Base-by-base conservation (phyloP, 2,329 filamentous ascomycete genomes). In the Pestalotiopsis sp. region DNA sequence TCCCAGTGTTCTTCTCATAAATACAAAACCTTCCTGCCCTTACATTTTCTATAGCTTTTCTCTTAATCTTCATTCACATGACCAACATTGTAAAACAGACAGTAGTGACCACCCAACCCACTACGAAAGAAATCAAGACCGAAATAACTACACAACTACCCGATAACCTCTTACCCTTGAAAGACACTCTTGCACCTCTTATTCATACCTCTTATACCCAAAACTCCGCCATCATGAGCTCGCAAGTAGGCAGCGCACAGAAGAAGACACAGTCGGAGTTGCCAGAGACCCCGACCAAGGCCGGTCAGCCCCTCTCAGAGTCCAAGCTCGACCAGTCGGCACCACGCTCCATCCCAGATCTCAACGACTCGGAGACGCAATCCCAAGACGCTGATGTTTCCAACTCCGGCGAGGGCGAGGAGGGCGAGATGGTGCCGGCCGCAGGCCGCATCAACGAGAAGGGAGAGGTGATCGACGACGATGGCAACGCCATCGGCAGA, bases 391-490 rank as follows among this genome's bases (percentile, higher is more conserved):
- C 59, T 4, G 59, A 62, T 62, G 41, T 71, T 11, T 69, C 68
- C 2, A 72, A 69, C 59, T 63, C 72, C 9, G 68, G 68, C 17
- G 73, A 73, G 27, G 75, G 74, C 6, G 75, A 75, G 39, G 76
- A 78, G 59, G 77, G 76, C 45, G 77, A 79, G 72, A 77, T 78
- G 76, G 77, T 78, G 39, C 77, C 77, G 20, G 77, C 77, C 13
- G 77, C 77, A n/a, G 77, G 77, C 45, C 77, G 83, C 64, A 78
- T 88, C 68, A 87, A 84, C 73, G 83, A 84, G 68, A 82, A 86
- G 66, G 87, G 87, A n/a, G 85, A 87, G 70, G 83, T 88, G 12
- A 79, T 88, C 41, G 86, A 88, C 75, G 84, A 86, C 38, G 85
- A 88, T 63, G 84, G 84, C 11, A 84, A 83, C 68, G 77, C 84